Conservation (phyloP, 1,284 basidiomycete genomes). For the Caloboletus firmus region DNA sequence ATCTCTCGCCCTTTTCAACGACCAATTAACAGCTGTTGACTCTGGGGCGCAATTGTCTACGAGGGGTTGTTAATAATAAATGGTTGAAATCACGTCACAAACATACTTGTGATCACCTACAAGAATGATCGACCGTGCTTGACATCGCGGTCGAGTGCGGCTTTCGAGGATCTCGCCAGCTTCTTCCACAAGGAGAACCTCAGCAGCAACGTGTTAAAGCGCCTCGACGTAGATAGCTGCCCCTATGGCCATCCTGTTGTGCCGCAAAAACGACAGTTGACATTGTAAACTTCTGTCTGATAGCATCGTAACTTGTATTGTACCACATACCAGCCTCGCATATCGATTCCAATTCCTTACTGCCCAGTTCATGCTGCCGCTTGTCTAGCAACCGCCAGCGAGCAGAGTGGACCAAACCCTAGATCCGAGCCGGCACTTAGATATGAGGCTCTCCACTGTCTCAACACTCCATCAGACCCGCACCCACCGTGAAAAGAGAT, state of each 20-base stretch:
- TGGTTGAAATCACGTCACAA: neutral
- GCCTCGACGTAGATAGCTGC: slow-evolving; percentile 56
- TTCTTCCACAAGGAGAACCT: slow-evolving; percentile 62
- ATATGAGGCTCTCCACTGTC: slow-evolving; percentile 32
- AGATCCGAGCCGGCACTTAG: slow-evolving; percentile 38
- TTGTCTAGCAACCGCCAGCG: slow-evolving; percentile 35
- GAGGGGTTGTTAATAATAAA: neutral
- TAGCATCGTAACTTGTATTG: slow-evolving; percentile 38
- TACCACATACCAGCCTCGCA: slow-evolving; percentile 37
- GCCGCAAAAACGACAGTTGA: slow-evolving; percentile 37
- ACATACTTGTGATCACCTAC: slow-evolving; percentile 70
- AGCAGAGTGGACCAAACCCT: slow-evolving; percentile 40
- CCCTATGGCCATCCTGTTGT: slow-evolving; percentile 59
- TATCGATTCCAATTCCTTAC: slow-evolving; percentile 34
- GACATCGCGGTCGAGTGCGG: slow-evolving; percentile 55
- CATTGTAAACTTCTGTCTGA: slow-evolving; percentile 39
- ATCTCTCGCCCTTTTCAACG: slow-evolving; percentile 62
- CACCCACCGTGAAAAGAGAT: slow-evolving; percentile 50
- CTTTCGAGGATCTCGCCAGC: slow-evolving; percentile 70
- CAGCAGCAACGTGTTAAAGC: slow-evolving; percentile 44
- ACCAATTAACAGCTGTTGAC: slow-evolving; percentile 63
- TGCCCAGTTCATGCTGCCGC: slow-evolving; percentile 44
- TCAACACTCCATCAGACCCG: slow-evolving; percentile 41
- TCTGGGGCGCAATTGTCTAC: slow-evolving; percentile 66
- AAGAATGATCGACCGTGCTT: slow-evolving; percentile 48